Base-by-base conservation (phyloP, 164 flowering plant genomes). In the Magnolia changhungtana region DNA sequence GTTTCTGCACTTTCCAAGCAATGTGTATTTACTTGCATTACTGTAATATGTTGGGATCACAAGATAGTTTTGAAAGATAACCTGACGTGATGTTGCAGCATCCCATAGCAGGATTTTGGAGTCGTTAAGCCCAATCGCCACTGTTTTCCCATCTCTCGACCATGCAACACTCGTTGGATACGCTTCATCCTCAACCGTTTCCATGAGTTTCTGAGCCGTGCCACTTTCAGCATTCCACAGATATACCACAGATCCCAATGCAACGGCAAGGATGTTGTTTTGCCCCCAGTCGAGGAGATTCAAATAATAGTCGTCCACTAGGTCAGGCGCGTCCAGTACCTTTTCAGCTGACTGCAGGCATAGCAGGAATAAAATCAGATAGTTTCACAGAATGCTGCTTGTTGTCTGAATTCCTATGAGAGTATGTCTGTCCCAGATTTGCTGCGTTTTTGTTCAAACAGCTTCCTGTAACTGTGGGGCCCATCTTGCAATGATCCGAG, bases 201-300 rank as follows among this genome's bases (percentile, higher is more conserved):
- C 50, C 63, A 72, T 65, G 55, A 89, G 68, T 55, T 50, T 49
- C 3, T 67, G 72, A 3, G 64, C 67, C 0, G 24, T 16, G 2
- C 59, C 13, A 37, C 21, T 83, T 52, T 71, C 72, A 19, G 85
- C 73, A 67, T 86, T 85, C 88, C 87, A 87, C 6, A 86, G 75
- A 79, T 81, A 87, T 50, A 85, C n/a, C 1, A 37, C 75, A 65
- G 80, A 61, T 8, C 86, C 87, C 83, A 89, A 77, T 59, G 84
- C 90, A 70, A 86, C 78, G 20, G 89, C 90, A 8, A 89, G 82
- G 67, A 85, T 5, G 51, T 89, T 86, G 80, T 80, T 83, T n/a
- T 73, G 76, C 24, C 92, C 88, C 92, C 92, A 89, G 64, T 87
- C 89, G 74, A 89, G 75, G 70, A 83, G 74, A 82, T 85, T 86